Percentiles rank a stretch among this genome's conserved stretches.
Evolutionary conservation across 495 filamentous ascomycete species (phyloP).

Genomic region (Achaetomiella virescens): DNA sequence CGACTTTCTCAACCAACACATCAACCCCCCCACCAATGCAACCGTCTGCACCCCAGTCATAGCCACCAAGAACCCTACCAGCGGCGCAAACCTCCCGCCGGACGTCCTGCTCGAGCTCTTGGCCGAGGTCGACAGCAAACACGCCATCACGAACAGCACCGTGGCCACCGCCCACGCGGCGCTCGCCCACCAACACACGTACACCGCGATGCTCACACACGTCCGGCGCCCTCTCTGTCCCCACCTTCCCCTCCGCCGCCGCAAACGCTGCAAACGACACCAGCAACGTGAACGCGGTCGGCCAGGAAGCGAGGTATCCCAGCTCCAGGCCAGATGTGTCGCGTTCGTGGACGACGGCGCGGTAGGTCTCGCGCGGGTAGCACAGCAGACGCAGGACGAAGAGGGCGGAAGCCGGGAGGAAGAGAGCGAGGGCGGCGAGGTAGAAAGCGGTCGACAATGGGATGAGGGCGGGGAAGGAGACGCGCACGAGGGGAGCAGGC

Average conservation of each 20-base stretch:
- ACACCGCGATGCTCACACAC: background rate
- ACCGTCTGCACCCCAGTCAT: slow-evolving; percentile 1
- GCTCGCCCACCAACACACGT: slow-evolving; percentile 14
- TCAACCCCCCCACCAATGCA: slow-evolving; percentile 4
- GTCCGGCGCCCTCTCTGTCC: background rate
- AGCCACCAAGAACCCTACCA: background rate
- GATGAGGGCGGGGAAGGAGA: background rate
- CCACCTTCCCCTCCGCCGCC: background rate
- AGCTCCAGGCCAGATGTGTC: background rate
- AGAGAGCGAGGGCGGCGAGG: slow-evolving; percentile 8
- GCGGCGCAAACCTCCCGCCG: slow-evolving; percentile 9
- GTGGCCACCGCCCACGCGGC: slow-evolving; percentile 1
- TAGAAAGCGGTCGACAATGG: slow-evolving; percentile 9
- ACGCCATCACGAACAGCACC: slow-evolving; percentile 4
- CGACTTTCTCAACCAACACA: background rate
- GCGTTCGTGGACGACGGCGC: slow-evolving; percentile 1
- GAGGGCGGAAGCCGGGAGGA: slow-evolving; percentile 1
- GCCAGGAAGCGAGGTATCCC: slow-evolving; percentile 5
- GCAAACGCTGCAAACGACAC: slow-evolving; percentile 3
- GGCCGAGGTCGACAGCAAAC: background rate
- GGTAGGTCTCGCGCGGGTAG: background rate
- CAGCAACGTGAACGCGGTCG: slow-evolving; percentile 2
- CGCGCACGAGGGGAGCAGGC: slow-evolving; percentile 6
- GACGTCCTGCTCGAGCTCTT: background rate
- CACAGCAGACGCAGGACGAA: slow-evolving; percentile 6